Base-by-base conservation (phyloP, 805 yeast species). In the Candida gorgasii region DNA sequence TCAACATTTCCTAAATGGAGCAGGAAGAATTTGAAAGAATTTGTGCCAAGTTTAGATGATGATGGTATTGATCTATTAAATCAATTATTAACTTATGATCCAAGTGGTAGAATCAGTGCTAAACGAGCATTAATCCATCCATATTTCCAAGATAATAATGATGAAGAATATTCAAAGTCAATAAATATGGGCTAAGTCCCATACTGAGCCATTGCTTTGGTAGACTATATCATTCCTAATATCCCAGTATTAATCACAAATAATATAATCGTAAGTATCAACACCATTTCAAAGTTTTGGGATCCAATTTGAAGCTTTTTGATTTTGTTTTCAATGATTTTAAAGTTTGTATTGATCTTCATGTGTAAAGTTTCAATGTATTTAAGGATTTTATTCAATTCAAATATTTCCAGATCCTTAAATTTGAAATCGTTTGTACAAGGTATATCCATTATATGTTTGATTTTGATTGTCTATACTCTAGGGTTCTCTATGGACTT, bases 1-100 rank as follows among this genome's bases (percentile, higher is more conserved):
- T 81, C 92, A 36, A 86, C 95, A 14, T 89, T 90, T 75, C 97
- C 96, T 18, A 88, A 86, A 61, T 89, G 97, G 95, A 64, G 75
- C 33, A 81, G 83, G 56, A 86, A 82, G 63, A 79, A 80, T 54
- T 65, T 93, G 55, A 69, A 79, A n/a, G 77, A 75, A 33, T 75
- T 79, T 39, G 90, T 88, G 23, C 93, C 97, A 1, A 77, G 80
- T 9, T 73, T 93, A 46, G 97, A 90, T 62, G 69, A 75, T 11
- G 83, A 85, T 46, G 99, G 98, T 18, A 77, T 89, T 45, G 93
- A 90, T 57, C 72, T 93, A 48, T 74, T 93, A 52, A 85, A 80
- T 54, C 82, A 80, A 48, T 73, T 93, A 67, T 73, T 93, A 48
- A 82, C 85, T 5, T 93, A 88, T 63, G 99, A 93, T 63, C 99